phyloP scores from a whole-genome alignment of 495 filamentous ascomycete species.

The Sphaerosporella brunnea region DNA sequence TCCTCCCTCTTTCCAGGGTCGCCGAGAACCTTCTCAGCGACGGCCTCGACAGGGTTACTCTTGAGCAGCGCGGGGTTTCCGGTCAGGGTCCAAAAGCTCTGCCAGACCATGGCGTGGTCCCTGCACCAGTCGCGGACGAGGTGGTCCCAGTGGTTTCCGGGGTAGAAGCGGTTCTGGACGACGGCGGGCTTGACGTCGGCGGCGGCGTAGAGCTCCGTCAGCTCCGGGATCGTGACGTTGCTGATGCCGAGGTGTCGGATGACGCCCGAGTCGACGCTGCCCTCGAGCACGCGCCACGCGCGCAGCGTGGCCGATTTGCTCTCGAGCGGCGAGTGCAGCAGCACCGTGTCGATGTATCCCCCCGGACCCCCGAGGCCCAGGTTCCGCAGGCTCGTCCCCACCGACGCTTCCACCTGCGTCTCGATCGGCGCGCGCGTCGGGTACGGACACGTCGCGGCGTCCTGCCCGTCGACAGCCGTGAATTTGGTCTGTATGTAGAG shows the following conservation, averaged over 20 bases:
- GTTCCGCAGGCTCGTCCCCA: conserved; percentile 51
- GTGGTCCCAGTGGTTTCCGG: conserved; percentile 41
- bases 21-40: conserved; percentile 29
- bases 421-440: conserved; percentile 33
- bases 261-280: conserved; percentile 40
- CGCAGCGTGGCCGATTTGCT: conserved; percentile 40
- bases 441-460: conserved; percentile 43
- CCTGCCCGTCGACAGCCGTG: conserved; percentile 44
- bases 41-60: conserved; percentile 32
- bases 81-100: conserved; percentile 65
- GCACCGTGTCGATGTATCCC: conserved; percentile 58
- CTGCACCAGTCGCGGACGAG: conserved; percentile 44
- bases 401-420: conserved; percentile 46
- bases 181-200: conserved; percentile 37
- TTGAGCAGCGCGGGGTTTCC: conserved; percentile 46
- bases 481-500: conserved; percentile 66
- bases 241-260: conserved; percentile 57
- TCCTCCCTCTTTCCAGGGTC: conserved; percentile 31
- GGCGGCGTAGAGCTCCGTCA: conserved; percentile 34
- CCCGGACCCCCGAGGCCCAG: too few relatives aligned
- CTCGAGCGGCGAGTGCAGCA: conserved; percentile 53
- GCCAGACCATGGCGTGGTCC: conserved; percentile 43
- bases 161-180: conserved; percentile 62
- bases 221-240: conserved; percentile 40
- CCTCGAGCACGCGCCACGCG: conserved; percentile 46